Conservation (phyloP, 805 yeast species). For the Scheffersomyces coipomensis region DNA sequence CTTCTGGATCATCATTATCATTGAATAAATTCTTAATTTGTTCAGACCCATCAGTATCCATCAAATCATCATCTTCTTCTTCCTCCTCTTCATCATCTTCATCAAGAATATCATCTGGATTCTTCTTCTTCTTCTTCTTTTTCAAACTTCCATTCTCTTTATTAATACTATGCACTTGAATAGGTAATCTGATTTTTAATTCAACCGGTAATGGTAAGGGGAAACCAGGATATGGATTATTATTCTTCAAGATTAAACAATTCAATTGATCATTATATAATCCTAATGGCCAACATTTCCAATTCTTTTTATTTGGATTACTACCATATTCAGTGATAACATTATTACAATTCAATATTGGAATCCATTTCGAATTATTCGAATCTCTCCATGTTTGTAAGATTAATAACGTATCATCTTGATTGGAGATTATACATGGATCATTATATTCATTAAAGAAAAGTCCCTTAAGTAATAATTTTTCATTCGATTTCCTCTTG, state of each 20-base stretch:
- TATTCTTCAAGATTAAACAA: constrained; percentile 73
- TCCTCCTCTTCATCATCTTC: constrained; percentile 8
- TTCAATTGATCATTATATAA: constrained; percentile 65
- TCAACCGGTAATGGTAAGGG: constrained; percentile 87
- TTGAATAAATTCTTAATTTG: constrained; percentile 12
- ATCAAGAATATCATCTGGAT: constrained; percentile 14
- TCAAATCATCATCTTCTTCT: constrained; percentile 11
- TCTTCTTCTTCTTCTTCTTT: constrained; percentile 20
- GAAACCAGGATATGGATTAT: constrained; percentile 63
- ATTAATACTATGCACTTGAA: constrained; percentile 26
- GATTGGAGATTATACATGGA: constrained; percentile 79
- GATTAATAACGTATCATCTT: constrained; percentile 67
- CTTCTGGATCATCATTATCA: constrained; percentile 49
- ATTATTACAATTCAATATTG: constrained; percentile 62
- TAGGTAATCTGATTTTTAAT: constrained; percentile 67
- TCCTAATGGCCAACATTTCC: constrained; percentile 88
- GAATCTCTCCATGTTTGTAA: constrained; percentile 77
- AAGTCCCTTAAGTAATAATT: constrained; percentile 46
- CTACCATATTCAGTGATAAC: constrained; percentile 45
- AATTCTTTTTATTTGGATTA: constrained; percentile 47
- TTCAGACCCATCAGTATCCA: too few relatives aligned
- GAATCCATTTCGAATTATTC: constrained; percentile 82
- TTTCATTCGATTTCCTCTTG: too few relatives aligned
- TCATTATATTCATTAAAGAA: constrained; percentile 88
- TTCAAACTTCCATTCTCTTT: constrained; percentile 20